These are phyloP conservation scores for Parietaria judaica DNA, from an alignment of 306 rosid species.

Conservation along the genomic window DNA sequence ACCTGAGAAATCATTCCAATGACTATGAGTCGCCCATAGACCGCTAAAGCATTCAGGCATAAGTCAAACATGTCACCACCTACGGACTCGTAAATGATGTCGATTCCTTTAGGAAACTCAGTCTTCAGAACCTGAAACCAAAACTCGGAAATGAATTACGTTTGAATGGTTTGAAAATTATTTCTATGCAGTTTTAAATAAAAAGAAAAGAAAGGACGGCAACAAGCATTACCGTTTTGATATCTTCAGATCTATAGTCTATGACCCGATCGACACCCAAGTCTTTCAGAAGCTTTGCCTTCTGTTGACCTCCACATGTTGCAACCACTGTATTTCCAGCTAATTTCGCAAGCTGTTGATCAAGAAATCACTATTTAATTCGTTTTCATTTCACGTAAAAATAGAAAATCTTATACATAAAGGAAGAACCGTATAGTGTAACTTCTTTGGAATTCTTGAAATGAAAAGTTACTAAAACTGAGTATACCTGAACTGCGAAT, in stretches of 20 bases:
- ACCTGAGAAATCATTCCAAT: constrained; percentile 99
- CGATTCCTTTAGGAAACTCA: constrained; percentile 76
- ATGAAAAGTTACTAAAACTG: background rate
- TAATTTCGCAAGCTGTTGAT: constrained; percentile 79
- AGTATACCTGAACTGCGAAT: constrained; percentile 87
- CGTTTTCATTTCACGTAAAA: background rate
- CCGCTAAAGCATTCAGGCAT: constrained; percentile 83
- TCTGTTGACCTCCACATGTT: constrained; percentile 83
- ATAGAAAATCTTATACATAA: background rate
- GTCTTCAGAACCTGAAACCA: constrained; percentile 52
- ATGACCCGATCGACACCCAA: constrained; percentile 92
- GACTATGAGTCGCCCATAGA: constrained; percentile 70
- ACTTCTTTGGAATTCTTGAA: background rate
- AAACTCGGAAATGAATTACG: constrained; percentile 1
- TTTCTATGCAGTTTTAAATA: background rate
- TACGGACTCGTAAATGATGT: constrained; percentile 88
- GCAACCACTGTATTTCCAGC: constrained; percentile 88
- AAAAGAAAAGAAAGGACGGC: constrained; percentile 11
- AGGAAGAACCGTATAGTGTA: too few relatives aligned
- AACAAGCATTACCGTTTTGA: constrained; percentile 54
- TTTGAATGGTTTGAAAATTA: background rate
- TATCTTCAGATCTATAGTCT: constrained; percentile 76
- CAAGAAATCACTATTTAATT: constrained; percentile 14
- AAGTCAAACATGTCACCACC: constrained; percentile 86
- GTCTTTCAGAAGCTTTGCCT: constrained; percentile 71